Evolutionary conservation across 441 rosid genomes (phyloP).

Genomic region (Pelargonium exstipulatum): DNA sequence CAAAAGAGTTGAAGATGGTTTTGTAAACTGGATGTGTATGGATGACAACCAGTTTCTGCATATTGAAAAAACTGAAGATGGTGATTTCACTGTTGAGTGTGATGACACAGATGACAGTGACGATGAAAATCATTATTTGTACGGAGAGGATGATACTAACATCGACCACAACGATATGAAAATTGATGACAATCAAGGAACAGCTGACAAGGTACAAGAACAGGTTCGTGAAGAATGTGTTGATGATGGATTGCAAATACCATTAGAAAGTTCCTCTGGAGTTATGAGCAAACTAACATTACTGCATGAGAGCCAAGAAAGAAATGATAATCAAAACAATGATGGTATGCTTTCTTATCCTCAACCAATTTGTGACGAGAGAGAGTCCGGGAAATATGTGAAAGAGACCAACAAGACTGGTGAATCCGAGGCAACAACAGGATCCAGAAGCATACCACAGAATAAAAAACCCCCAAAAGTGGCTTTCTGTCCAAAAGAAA

Average conservation of each 20-base stretch:
- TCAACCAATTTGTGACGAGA: constrained; percentile 11
- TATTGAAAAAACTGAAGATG: constrained; percentile 26
- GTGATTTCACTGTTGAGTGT: constrained; percentile 23
- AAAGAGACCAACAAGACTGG: constrained; percentile 15
- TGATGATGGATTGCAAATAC: constrained; percentile 11
- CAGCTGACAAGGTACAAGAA: constrained; percentile 10
- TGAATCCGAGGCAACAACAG: constrained; percentile 16
- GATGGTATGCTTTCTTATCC: constrained; percentile 11
- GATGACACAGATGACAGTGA: constrained; percentile 34
- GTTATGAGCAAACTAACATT: constrained; percentile 9
- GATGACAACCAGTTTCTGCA: constrained; percentile 30
- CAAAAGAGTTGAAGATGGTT: constrained; percentile 17
- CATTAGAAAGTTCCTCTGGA: constrained; percentile 18
- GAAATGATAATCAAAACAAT: constrained; percentile 9
- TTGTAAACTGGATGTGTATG: constrained; percentile 43
- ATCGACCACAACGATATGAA: constrained; percentile 19
- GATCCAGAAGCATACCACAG: constrained; percentile 13
- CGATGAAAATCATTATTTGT: constrained; percentile 26
- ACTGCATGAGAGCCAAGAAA: constrained; percentile 11
- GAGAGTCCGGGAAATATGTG: constrained; percentile 14
- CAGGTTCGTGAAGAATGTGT: constrained; percentile 15
- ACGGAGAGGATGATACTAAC: constrained; percentile 26
- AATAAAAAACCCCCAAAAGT: constrained; percentile 36
- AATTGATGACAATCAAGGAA: constrained; percentile 11
- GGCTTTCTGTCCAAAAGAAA: constrained; percentile 59